A percentile compares a stretch with the other conserved stretches of the same genome.
Conservation (phyloP, 148 eudicot genomes). For the Vaccinium vitisidaea region DNA sequence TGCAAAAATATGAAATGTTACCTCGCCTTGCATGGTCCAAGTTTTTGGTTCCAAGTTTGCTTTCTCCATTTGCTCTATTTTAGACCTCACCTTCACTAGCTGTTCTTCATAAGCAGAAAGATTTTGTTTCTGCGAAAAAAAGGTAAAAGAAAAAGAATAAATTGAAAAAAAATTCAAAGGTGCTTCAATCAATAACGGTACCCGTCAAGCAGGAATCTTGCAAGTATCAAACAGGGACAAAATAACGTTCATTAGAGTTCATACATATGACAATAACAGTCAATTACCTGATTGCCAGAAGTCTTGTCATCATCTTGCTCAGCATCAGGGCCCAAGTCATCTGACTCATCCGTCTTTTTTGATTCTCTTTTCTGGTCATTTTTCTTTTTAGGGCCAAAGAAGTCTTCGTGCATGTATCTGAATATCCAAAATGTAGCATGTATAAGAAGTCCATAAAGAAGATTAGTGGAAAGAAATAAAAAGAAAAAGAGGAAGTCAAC, state of each 20-base stretch:
- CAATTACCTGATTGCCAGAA: conserved; percentile 32
- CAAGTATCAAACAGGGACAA: neutral
- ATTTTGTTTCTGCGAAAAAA: conserved; percentile 38
- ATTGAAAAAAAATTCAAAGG: neutral
- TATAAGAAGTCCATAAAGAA: neutral
- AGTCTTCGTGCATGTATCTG: conserved; percentile 66
- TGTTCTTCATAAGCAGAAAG: conserved; percentile 81
- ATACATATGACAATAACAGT: neutral
- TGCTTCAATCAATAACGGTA: conserved; percentile 9
- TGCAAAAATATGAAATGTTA: conserved; percentile 21
- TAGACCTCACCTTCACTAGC: conserved; percentile 52
- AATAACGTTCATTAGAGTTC: neutral
- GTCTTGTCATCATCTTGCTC: conserved; percentile 31
- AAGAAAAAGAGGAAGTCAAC: neutral
- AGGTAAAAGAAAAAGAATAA: conserved; percentile 12
- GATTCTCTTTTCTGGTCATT: conserved; percentile 34
- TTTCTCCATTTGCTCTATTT: conserved; percentile 83
- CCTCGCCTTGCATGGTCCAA: conserved; percentile 98
- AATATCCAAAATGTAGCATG: conserved; percentile 4
- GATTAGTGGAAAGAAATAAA: neutral
- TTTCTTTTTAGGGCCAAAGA: conserved; percentile 59
- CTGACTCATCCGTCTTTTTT: conserved; percentile 32
- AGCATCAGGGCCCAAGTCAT: conserved; percentile 46
- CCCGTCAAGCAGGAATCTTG: neutral
- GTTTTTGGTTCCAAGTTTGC: conserved; percentile 72